Base-by-base conservation (phyloP, 208 protist species). In the Leptomonas seymouri region DNA sequence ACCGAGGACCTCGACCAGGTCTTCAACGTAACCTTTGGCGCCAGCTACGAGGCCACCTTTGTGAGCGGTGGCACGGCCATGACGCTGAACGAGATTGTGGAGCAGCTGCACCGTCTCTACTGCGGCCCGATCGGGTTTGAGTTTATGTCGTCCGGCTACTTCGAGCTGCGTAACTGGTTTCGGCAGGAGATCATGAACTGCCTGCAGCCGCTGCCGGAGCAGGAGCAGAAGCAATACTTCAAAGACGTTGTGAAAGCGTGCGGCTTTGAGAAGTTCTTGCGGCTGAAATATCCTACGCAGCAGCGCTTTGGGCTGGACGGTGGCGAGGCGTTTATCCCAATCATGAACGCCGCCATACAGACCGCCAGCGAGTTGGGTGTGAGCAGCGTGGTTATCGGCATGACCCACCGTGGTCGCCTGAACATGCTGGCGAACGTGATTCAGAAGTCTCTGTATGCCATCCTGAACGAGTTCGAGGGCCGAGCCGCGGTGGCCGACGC, bases 221-320 rank as follows among this genome's bases (percentile, higher is more conserved):
- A 91, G n/a, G 87, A 97, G 65, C 87, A 85, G 48, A 56, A 81
- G 25, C 59, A 55, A 25, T 87, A 90, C 67, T 88, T 90, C 81
- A 73, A 83, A 34, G 85, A 96, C 58, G 81, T 96, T n/a, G 91
- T 98, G 20, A 93, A 93, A 61, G 84, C 87, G 21, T 94, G 91
- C 61, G 86, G 97, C 4, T 95, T 99, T 46, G 95, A 99, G 64
- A 84, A 96, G 61, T 96, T 99, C 31, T 85, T 94, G 27, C 94
- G 94, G 63, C 73, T 96, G 53, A 97, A 98, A 73, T 99, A 95
- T 78, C 74, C 84, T 34, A 95, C 86, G 7, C 91, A 96, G 72
- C 98, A 99, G 87, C 93, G 98, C 68, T 99, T 99, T 81, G 98
- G 98, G 60, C 82, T 99, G 36, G 98, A 99, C 73, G 98, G 98